A percentile compares a stretch with the other conserved stretches of the same genome.
These are phyloP conservation scores for Beauveria varroae DNA, from an alignment of 2,329 filamentous ascomycete species.

Conservation along the genomic window DNA sequence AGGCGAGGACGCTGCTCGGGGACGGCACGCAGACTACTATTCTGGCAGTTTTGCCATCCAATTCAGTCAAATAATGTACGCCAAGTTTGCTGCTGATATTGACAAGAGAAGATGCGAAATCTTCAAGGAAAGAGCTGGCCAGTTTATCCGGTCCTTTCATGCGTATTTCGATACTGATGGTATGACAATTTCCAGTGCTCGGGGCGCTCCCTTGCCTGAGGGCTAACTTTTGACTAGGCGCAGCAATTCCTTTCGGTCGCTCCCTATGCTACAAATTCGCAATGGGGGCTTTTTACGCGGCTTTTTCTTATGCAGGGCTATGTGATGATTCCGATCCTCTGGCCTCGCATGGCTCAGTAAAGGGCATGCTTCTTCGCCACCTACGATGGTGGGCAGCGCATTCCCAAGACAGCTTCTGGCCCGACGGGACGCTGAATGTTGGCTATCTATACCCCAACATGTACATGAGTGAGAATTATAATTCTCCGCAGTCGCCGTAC, in stretches of 20 bases:
- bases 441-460: constrained; percentile 38
- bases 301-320: constrained; percentile 34
- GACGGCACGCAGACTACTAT: constrained; percentile 42
- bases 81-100: constrained; percentile 33
- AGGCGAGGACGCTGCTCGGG: constrained; percentile 14
- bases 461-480: constrained; percentile 49
- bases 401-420: constrained; percentile 36
- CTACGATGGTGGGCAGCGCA: constrained; percentile 40
- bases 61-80: constrained; percentile 41
- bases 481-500: constrained; percentile 48
- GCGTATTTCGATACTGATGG: constrained; percentile 39
- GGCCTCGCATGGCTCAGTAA: constrained; percentile 30
- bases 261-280: constrained; percentile 45
- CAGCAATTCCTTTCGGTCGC: constrained; percentile 44
- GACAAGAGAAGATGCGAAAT: constrained; percentile 30
- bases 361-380: constrained; percentile 42
- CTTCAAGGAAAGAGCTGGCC: constrained; percentile 28
- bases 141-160: constrained; percentile 37
- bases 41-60: constrained; percentile 48
- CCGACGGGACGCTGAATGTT: constrained; percentile 42
- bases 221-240: constrained; percentile 24
- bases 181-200: constrained; percentile 14
- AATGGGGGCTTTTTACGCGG: constrained; percentile 40
- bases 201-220: background rate
- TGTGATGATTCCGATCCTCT: constrained; percentile 29